Base-by-base conservation (phyloP, 1,284 basidiomycete species). In the Psilocybe mexicana region DNA sequence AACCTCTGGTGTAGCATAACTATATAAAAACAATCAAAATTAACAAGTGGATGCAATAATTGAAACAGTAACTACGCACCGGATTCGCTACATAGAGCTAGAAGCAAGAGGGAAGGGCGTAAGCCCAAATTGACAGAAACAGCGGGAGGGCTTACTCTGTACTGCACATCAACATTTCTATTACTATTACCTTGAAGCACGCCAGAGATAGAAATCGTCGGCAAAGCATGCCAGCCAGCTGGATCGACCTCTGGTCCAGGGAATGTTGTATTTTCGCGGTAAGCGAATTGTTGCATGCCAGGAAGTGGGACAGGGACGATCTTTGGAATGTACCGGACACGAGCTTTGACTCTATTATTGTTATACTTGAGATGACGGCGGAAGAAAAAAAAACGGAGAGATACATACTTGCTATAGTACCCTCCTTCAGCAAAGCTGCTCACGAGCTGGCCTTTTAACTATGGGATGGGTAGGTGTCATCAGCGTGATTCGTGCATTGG, bases 1-100 rank as follows among this genome's bases (percentile, higher is more conserved):
- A 73, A 14, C 76, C 77, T 40, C 76, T 70, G 10, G 76, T 73
- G 61, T 77, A 79, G 35, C 68, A 73, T 18, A 77, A 65, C 78
- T 78, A 30, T 18, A 12, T 10, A 47, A 24, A n/a, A 40, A 26
- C 28, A n/a, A 10, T 33, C 12, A 26, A 25, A 14, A 36, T 47
- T n/a, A n/a, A n/a, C n/a, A n/a, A n/a, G n/a, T n/a, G n/a, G n/a
- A 18, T 26, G 33, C 28, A 24, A 25, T 40, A 43, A n/a, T n/a
- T n/a, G n/a, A n/a, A n/a, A n/a, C n/a, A n/a, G n/a, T 18, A 77
- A 65, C 78, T 4, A 56, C 64, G 5, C 44, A 67, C 66, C 3
- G 65, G 66, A n/a, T 61, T 52, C 0, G 66, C 63, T 10, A 67
- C 48, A 38, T 53, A 61, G 11, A 67, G 48, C 61, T 63, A 42